Percentiles rank a stretch among this genome's conserved stretches.
Evolutionary conservation across 2,329 filamentous ascomycete species (phyloP).

Genomic region (Furcasterigmium furcatum): DNA sequence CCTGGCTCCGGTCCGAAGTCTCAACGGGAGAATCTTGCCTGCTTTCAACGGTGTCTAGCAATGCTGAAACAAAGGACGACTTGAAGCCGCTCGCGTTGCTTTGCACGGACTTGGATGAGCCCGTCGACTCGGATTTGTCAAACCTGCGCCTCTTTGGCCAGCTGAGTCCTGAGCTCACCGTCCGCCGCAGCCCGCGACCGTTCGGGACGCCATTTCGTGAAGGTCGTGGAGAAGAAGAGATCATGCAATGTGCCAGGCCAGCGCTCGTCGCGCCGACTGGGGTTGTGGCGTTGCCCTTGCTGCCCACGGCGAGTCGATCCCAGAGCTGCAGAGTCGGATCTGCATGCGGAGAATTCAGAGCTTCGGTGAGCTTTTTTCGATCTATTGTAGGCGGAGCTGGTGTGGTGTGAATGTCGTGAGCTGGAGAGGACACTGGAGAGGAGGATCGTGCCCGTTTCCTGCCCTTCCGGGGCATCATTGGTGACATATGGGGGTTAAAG

Average conservation of each 20-base stretch:
- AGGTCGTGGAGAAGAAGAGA: conserved; percentile 68
- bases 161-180: conserved; percentile 66
- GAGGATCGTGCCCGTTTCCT: conserved; percentile 72
- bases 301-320: conserved; percentile 64
- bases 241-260: conserved; percentile 61
- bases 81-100: conserved; percentile 42
- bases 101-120: background rate
- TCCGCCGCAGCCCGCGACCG: conserved; percentile 53
- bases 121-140: conserved; percentile 25
- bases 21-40: conserved; percentile 32
- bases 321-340: conserved; percentile 74
- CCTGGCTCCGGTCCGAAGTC: conserved; percentile 26
- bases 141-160: conserved; percentile 69
- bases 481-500: conserved; percentile 39
- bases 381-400: conserved; percentile 43
- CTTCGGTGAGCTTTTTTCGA: conserved; percentile 53
- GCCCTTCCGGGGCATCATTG: conserved; percentile 45
- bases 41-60: conserved; percentile 65
- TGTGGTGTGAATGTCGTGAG: conserved; percentile 37
- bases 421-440: conserved; percentile 68
- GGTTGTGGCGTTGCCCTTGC: conserved; percentile 35
- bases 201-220: background rate
- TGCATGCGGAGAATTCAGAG: conserved; percentile 63
- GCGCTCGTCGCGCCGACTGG: conserved; percentile 49
- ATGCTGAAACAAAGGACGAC: conserved; percentile 54